Evolutionary conservation across 139 green algal species (phyloP).

Genomic region (Volvox reticuliferus): DNA sequence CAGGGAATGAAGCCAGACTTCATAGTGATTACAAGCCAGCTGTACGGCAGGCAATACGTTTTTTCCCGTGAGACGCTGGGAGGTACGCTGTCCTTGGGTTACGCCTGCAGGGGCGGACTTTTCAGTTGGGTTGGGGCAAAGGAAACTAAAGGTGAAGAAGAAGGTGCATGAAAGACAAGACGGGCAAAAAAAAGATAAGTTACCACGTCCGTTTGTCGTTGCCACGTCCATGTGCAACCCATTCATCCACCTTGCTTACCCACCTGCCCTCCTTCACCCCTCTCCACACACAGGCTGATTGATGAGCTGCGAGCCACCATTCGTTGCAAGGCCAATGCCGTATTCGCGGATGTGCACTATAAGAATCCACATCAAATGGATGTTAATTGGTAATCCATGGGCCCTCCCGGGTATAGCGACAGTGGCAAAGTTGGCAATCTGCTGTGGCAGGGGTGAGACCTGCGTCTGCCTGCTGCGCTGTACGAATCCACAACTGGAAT

Average conservation of each 20-base stretch:
- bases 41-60: too few relatives aligned
- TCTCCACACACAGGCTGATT: constrained; percentile 34
- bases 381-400: constrained; percentile 29
- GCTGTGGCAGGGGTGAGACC: too few relatives aligned
- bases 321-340: constrained; percentile 54
- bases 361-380: constrained; percentile 40
- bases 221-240: not conserved
- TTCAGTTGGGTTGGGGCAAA: too few relatives aligned
- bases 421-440: too few relatives aligned
- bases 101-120: too few relatives aligned
- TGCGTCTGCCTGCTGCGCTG: too few relatives aligned
- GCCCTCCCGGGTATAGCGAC: too few relatives aligned
- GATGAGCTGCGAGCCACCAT: constrained; percentile 56
- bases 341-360: constrained; percentile 43
- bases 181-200: not conserved
- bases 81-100: too few relatives aligned
- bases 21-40: too few relatives aligned
- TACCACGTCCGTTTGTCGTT: not conserved
- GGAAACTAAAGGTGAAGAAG: not conserved
- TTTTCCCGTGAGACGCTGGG: too few relatives aligned
- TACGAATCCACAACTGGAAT: too few relatives aligned
- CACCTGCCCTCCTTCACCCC: not conserved
- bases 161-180: not conserved
- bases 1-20: too few relatives aligned
- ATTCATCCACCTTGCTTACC: not conserved